Percentiles rank a stretch among this genome's conserved stretches.
phyloP scores from a whole-genome alignment of 2,329 filamentous ascomycete species.

The Penicillium sp. region DNA sequence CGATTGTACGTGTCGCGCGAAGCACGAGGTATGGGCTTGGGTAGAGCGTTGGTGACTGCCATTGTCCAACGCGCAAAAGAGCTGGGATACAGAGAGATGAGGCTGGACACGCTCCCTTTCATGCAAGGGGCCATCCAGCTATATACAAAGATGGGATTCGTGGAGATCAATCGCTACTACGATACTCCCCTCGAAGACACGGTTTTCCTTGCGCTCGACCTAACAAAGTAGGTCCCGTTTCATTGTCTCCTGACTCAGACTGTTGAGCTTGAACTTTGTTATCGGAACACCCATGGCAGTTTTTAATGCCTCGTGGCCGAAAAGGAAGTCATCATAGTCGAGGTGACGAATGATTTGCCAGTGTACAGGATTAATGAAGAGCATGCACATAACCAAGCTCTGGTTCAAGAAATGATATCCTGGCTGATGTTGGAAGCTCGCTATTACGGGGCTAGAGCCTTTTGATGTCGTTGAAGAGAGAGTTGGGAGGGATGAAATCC shows the following conservation, averaged over 20 bases:
- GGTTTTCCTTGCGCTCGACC: constrained; percentile 53
- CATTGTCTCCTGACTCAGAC: constrained; percentile 33
- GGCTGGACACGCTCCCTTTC: constrained; percentile 59
- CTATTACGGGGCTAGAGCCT: background rate
- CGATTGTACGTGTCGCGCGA: constrained; percentile 58
- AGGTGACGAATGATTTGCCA: constrained; percentile 7
- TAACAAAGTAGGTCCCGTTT: constrained; percentile 6
- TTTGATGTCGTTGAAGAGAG: background rate
- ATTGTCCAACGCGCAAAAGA: constrained; percentile 52
- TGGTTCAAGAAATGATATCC: background rate
- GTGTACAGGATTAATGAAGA: background rate
- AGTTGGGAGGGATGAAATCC: no score
- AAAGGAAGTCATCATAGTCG: constrained; percentile 33
- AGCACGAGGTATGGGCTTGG: constrained; percentile 56
- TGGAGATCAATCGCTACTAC: constrained; percentile 59
- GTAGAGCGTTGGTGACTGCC: constrained; percentile 52
- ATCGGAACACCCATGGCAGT: constrained; percentile 29
- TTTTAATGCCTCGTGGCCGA: constrained; percentile 30
- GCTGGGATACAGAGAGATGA: constrained; percentile 57
- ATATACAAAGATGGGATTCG: constrained; percentile 59
- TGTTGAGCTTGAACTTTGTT: constrained; percentile 39
- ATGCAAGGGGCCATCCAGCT: constrained; percentile 58
- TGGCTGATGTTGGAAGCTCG: background rate
- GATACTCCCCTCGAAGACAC: constrained; percentile 60
- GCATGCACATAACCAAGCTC: constrained; percentile 15